Evolutionary conservation across 129 eudicot species (phyloP), one percentile per base, ranked within the genome.

Genomic region (Solidago caesia): DNA sequence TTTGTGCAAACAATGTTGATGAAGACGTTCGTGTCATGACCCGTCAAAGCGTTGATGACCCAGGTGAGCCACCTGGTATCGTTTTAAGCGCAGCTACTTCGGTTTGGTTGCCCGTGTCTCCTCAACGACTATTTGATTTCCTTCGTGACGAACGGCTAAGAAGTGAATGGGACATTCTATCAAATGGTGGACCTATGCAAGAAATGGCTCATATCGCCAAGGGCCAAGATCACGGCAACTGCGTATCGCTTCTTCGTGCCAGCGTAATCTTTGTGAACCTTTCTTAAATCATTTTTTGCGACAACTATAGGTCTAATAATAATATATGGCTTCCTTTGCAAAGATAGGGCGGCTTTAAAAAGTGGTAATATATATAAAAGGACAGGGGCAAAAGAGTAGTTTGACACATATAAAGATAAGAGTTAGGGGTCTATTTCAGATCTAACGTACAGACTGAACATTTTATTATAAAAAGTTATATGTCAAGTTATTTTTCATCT

Each of bases 101-200:
- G 0, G 99, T 91, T 57, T 94, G 99, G 99, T 79, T 94, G 41
- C 99, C 99, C 0, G 88, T 91, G 0, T 86, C 97, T 16, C 93
- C 97, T 49, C 97, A 94, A 64, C 78, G 94, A 29, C 73, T 94
- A 2, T 94, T 94, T 45, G 94, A 94, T 70, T 94, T 94, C 76
- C 90, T 94, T 16, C 91, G 97, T 0, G 91, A 94, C 42, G 99
- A 94, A 70, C 87, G 89, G 46, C 75, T 91, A 42, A 74, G 99
- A 81, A 90, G 97, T 75, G 96, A 90, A 83, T 94, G 99, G 99
- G 99, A 94, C 51, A 94, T 94, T 2, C 77, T 94, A 41, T 94
- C 97, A 12, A 94, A 94, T 43, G 99, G 99, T 9, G 99, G 97
- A 14, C 99, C 99, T 15, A 91, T 94, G 99, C 99, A 94, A 71